These are phyloP conservation scores for Vicia villosa DNA, from an alignment of 306 rosid species.

Conservation along the genomic window DNA sequence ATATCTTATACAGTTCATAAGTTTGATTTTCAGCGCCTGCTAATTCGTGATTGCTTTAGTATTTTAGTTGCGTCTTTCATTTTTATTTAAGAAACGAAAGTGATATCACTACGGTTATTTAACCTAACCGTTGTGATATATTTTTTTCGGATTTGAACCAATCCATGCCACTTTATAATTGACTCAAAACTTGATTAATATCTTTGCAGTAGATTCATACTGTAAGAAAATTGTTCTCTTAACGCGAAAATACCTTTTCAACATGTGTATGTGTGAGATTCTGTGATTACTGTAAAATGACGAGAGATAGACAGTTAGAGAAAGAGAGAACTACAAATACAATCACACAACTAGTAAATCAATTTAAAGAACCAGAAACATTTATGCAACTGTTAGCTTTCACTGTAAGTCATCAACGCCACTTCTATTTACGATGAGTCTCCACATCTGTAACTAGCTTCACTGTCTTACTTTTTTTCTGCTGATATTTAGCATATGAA, in stretches of 20 bases:
- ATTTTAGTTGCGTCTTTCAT: no score
- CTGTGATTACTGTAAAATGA: constrained; percentile 27
- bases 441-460: constrained; percentile 57
- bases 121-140: no score
- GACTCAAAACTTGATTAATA: background rate
- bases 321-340: background rate
- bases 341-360: background rate
- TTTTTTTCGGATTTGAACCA: no score
- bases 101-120: no score
- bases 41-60: no score
- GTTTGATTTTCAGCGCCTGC: no score
- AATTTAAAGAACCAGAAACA: constrained; percentile 27
- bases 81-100: no score
- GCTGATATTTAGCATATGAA: constrained; percentile 83
- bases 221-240: background rate
- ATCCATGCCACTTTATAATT: background rate
- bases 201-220: background rate
- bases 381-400: constrained; percentile 32
- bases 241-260: background rate
- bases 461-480: constrained; percentile 61
- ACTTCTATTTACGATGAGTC: constrained; percentile 62
- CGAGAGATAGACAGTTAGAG: background rate
- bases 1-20: no score
- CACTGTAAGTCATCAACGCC: constrained; percentile 16
- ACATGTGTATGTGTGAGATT: background rate